Evolutionary conservation across 2,329 filamentous ascomycete species (phyloP).

Genomic region (Colletotrichum sp.): DNA sequence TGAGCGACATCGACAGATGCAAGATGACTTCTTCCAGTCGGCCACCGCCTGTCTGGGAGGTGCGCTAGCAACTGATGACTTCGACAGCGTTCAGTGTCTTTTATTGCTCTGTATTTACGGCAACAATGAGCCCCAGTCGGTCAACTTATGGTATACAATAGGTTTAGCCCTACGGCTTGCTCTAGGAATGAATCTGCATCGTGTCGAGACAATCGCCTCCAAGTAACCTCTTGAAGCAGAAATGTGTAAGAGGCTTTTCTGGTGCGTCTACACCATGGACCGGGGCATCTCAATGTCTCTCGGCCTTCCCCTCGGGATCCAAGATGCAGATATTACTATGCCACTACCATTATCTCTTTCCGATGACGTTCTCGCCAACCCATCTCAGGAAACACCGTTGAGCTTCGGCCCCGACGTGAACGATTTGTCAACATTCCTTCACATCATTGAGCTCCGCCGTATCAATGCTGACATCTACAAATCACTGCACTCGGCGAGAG

Average conservation of each 20-base stretch:
- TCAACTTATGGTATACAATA: slow-evolving; percentile 27
- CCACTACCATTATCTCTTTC: slow-evolving; percentile 21
- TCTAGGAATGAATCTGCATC: slow-evolving; percentile 23
- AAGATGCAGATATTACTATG: slow-evolving; percentile 27
- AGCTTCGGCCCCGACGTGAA: background rate
- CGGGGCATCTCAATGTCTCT: slow-evolving; percentile 28
- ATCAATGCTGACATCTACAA: slow-evolving; percentile 26
- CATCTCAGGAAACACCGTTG: background rate
- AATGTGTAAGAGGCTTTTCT: slow-evolving; percentile 31
- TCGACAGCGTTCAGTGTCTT: slow-evolving; percentile 28
- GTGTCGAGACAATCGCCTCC: slow-evolving; percentile 18
- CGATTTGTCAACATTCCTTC: slow-evolving; percentile 28
- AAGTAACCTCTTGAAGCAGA: slow-evolving; percentile 21
- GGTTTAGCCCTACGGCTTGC: slow-evolving; percentile 25
- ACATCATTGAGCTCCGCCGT: slow-evolving; percentile 27
- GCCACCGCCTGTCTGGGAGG: background rate
- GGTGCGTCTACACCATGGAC: slow-evolving; percentile 30
- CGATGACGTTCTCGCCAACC: background rate
- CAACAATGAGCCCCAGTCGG: slow-evolving; percentile 27
- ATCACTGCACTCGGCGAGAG: slow-evolving; percentile 19
- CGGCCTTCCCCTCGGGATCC: slow-evolving; percentile 26
- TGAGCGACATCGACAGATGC: background rate
- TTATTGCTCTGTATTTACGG: slow-evolving; percentile 29
- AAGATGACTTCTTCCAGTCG: background rate
- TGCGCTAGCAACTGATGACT: slow-evolving; percentile 22